A percentile compares a stretch with the other conserved stretches of the same genome.
phyloP scores from a whole-genome alignment of 2,329 filamentous ascomycete genomes.

The Trichothecium roseum region DNA sequence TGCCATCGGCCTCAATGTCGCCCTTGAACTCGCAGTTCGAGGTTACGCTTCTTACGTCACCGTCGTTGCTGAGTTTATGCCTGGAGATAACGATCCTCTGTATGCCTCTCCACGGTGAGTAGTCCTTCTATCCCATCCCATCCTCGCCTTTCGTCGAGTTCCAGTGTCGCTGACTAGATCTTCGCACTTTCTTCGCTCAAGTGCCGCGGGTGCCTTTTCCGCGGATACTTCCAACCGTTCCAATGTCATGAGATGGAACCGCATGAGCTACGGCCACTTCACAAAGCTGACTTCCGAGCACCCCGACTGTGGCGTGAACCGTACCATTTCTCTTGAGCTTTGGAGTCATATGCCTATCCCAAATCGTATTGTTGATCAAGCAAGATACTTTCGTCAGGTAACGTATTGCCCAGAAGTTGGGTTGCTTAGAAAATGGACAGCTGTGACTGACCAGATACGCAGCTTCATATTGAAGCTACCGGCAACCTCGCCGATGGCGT shows the following conservation, averaged over 20 bases:
- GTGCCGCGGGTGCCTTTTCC: slow-evolving; percentile 33
- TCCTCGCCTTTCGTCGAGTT: neutral
- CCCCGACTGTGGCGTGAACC: slow-evolving; percentile 19
- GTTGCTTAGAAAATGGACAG: no score
- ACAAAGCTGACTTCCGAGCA: slow-evolving; percentile 18
- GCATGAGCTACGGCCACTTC: slow-evolving; percentile 25
- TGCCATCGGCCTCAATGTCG: slow-evolving; percentile 26
- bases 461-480: slow-evolving; percentile 18
- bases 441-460: slow-evolving; percentile 1
- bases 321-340: slow-evolving; percentile 24
- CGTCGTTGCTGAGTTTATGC: slow-evolving; percentile 26
- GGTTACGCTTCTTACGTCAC: slow-evolving; percentile 21
- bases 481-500: slow-evolving; percentile 19
- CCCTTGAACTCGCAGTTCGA: slow-evolving; percentile 19
- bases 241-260: slow-evolving; percentile 31
- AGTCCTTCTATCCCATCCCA: no score
- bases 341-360: slow-evolving; percentile 25
- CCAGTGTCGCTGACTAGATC: no score
- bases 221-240: slow-evolving; percentile 28
- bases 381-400: slow-evolving; percentile 28
- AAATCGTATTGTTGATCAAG: slow-evolving; percentile 27
- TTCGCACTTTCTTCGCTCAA: slow-evolving; percentile 7
- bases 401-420: no score
- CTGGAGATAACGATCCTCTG: slow-evolving; percentile 22
- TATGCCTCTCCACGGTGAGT: slow-evolving; percentile 29